A percentile compares a stretch with the other conserved stretches of the same genome.
Conservation (phyloP, 345 rosid species). For the Brassica juncea region DNA sequence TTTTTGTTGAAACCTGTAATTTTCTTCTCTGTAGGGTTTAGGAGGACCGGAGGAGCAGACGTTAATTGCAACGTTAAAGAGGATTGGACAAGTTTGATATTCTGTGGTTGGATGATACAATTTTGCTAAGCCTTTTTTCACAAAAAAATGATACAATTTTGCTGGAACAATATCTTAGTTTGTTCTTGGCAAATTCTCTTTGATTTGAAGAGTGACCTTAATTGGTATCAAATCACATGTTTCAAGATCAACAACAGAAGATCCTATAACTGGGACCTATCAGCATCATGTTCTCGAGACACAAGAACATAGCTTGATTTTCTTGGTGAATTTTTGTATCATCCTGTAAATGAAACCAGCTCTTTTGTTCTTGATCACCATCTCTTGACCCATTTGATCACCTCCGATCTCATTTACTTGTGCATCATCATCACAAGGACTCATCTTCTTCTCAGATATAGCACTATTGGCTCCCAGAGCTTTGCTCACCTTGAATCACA, state of each 20-base stretch:
- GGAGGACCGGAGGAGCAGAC: not conserved
- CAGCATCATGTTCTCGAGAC: not conserved
- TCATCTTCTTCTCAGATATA: not conserved
- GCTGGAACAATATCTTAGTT: too few species aligned
- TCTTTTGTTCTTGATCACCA: constrained; percentile 4
- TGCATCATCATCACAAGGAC: not conserved
- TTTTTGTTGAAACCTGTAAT: not conserved
- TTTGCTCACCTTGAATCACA: constrained; percentile 12
- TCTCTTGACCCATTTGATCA: not conserved
- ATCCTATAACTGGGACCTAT: too few species aligned
- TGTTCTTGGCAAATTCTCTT: too few species aligned
- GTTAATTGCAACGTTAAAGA: not conserved
- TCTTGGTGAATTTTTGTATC: not conserved
- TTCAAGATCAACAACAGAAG: too few species aligned
- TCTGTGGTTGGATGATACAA: not conserved
- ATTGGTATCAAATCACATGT: too few species aligned
- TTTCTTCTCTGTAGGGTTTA: not conserved
- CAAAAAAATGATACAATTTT: too few species aligned
- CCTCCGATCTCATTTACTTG: not conserved
- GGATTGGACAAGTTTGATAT: not conserved
- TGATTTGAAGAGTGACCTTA: too few species aligned
- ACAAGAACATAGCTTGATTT: not conserved
- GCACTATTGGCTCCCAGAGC: not conserved
- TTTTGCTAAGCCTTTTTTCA: too few species aligned
- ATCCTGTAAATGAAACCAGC: constrained; percentile 13